Conservation (phyloP, 805 yeast genomes). For the Henningerozyma blattae region DNA sequence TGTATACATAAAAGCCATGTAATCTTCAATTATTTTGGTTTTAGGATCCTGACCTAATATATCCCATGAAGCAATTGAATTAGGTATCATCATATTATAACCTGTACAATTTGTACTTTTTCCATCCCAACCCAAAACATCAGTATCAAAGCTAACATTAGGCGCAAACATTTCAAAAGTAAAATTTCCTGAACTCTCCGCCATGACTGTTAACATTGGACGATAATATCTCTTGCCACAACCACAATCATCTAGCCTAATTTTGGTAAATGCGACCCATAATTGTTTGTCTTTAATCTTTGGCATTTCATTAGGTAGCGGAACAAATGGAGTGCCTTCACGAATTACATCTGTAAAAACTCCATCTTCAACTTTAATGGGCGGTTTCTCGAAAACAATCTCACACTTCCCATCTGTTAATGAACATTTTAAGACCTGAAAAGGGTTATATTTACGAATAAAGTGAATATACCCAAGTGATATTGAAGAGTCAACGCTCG, state of each 20-base stretch:
- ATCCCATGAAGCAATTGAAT: conserved; percentile 9
- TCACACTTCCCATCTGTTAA: conserved; percentile 9
- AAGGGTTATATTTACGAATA: conserved; percentile 6
- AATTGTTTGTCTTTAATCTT: conserved; percentile 8
- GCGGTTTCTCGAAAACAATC: conserved; percentile 3
- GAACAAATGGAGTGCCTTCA: conserved; percentile 14
- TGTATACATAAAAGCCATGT: conserved; percentile 27
- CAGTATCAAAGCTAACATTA: conserved; percentile 7
- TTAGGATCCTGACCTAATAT: conserved; percentile 5
- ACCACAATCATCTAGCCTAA: conserved; percentile 10
- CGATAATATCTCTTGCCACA: conserved; percentile 11
- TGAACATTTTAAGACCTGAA: conserved; percentile 8
- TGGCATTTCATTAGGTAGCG: conserved; percentile 9
- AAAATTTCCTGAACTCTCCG: conserved; percentile 9
- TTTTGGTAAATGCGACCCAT: conserved; percentile 15
- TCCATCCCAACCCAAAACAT: conserved; percentile 9
- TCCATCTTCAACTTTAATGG: conserved; percentile 8
- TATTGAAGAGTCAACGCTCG: conserved; percentile 3
- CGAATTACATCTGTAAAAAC: conserved; percentile 7
- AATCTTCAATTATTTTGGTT: conserved; percentile 19
- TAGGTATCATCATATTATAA: conserved; percentile 5
- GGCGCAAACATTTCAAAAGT: conserved; percentile 10
- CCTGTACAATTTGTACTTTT: conserved; percentile 5
- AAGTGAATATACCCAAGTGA: conserved; percentile 12
- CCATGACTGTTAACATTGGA: conserved; percentile 9